phyloP scores from a whole-genome alignment of 371 early-diverging fungal species.

The Apophysomyces variabilis region DNA sequence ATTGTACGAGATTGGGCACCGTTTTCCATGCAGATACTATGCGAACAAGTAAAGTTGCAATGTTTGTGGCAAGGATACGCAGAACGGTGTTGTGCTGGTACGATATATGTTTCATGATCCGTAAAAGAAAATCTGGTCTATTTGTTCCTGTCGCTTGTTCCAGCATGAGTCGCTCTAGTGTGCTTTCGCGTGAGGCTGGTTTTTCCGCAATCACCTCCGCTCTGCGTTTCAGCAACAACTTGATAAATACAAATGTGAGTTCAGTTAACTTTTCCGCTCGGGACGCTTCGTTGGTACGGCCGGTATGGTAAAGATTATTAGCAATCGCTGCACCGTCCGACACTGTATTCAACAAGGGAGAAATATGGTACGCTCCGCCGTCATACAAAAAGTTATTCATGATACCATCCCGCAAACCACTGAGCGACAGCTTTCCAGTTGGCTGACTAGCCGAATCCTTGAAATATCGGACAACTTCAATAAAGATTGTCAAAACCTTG shows the following conservation, averaged over 20 bases:
- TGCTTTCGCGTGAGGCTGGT: slow-evolving; percentile 13
- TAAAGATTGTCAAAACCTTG: slow-evolving; percentile 42
- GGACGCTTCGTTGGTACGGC: slow-evolving; percentile 37
- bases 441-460: slow-evolving; percentile 12
- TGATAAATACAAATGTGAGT: slow-evolving; percentile 40
- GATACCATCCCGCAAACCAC: slow-evolving; percentile 33
- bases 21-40: slow-evolving; percentile 34
- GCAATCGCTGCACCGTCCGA: slow-evolving; percentile 40
- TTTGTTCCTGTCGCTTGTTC: slow-evolving; percentile 26
- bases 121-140: slow-evolving; percentile 41
- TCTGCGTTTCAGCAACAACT: slow-evolving; percentile 36
- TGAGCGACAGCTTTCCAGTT: slow-evolving; percentile 17
- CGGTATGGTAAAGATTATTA: slow-evolving; percentile 28
- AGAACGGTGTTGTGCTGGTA: slow-evolving; percentile 37
- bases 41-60: slow-evolving; percentile 38
- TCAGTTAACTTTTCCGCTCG: slow-evolving; percentile 39
- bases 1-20: slow-evolving; percentile 44
- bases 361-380: slow-evolving; percentile 40
- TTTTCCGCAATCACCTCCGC: slow-evolving; percentile 28
- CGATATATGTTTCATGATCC: slow-evolving; percentile 38
- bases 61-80: slow-evolving; percentile 39
- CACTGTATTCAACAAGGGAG: slow-evolving; percentile 40
- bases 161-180: slow-evolving; percentile 23
- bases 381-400: slow-evolving; percentile 42
- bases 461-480: slow-evolving; percentile 37